These are phyloP conservation scores for Barnettozyma sucrosica DNA, from an alignment of 805 yeast genomes.

Conservation along the genomic window DNA sequence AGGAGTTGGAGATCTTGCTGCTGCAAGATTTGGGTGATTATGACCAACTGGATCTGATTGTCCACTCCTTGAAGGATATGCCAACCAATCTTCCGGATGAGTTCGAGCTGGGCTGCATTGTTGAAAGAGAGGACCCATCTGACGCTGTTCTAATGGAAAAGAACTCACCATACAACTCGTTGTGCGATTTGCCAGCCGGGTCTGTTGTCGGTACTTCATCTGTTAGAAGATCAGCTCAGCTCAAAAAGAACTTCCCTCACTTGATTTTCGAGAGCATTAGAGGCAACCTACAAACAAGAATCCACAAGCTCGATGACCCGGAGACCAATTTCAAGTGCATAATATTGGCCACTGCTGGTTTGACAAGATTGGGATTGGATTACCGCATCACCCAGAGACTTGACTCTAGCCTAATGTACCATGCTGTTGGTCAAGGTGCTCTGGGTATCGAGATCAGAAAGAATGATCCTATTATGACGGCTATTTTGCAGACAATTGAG, in stretches of 20 bases:
- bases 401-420: constrained; percentile 75
- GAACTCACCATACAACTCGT: constrained; percentile 54
- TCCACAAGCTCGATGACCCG: constrained; percentile 72
- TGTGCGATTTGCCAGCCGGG: constrained; percentile 77
- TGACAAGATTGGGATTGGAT: constrained; percentile 66
- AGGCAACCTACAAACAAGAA: constrained; percentile 78
- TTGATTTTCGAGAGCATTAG: constrained; percentile 78
- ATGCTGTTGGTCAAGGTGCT: constrained; percentile 99
- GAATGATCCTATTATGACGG: constrained; percentile 52
- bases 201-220: constrained; percentile 92
- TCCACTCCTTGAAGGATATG: constrained; percentile 88
- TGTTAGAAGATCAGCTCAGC: constrained; percentile 88
- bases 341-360: constrained; percentile 89
- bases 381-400: constrained; percentile 69
- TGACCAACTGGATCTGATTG: constrained; percentile 78
- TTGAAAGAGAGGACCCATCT: constrained; percentile 85
- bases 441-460: constrained; percentile 84
- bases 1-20: constrained; percentile 79
- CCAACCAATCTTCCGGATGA: constrained; percentile 90
- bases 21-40: constrained; percentile 54
- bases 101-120: constrained; percentile 82
- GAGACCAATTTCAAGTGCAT: constrained; percentile 63
- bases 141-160: constrained; percentile 80
- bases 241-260: constrained; percentile 70
- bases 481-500: constrained; percentile 58